Evolutionary conservation across 805 yeast species (phyloP).

Genomic region (Teunomyces atbi): DNA sequence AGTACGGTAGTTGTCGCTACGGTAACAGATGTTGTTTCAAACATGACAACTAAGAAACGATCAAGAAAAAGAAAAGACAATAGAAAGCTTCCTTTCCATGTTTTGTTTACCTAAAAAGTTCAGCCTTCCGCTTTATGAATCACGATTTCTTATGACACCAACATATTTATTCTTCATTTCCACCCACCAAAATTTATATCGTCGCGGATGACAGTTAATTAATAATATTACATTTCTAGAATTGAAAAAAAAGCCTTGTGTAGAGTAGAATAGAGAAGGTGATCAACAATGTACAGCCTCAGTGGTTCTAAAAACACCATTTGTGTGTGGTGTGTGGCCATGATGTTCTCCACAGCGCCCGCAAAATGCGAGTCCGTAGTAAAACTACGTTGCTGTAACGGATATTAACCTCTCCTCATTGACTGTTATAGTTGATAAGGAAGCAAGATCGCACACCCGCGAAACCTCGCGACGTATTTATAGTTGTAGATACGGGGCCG

Average conservation of each 20-base stretch:
- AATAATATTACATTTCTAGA: neutral
- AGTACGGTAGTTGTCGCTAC: constrained; percentile 79
- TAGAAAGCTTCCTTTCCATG: neutral
- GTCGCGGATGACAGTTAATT: neutral
- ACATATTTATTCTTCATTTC: constrained; percentile 3
- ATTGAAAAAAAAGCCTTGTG: neutral
- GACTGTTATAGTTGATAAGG: constrained; percentile 59
- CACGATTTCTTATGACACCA: constrained; percentile 2
- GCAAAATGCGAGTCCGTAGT: constrained; percentile 17
- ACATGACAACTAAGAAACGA: constrained; percentile 50
- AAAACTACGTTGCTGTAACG: constrained; percentile 30
- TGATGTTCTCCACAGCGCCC: constrained; percentile 58
- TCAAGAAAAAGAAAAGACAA: neutral
- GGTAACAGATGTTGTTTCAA: constrained; percentile 91
- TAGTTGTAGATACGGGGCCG: neutral
- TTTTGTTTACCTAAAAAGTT: constrained; percentile 1
- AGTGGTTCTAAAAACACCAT: constrained; percentile 36
- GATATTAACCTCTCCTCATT: constrained; percentile 50
- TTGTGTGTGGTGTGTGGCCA: constrained; percentile 50
- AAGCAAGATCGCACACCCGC: constrained; percentile 5
- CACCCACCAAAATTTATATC: neutral
- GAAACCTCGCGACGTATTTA: neutral
- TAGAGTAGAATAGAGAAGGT: neutral
- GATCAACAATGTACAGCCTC: constrained; percentile 29
- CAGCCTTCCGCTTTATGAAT: constrained; percentile 1